Evolutionary conservation across 148 eudicot genomes (phyloP), one percentile per base, ranked within the genome.

Genomic region (Polygonum maritimum): DNA sequence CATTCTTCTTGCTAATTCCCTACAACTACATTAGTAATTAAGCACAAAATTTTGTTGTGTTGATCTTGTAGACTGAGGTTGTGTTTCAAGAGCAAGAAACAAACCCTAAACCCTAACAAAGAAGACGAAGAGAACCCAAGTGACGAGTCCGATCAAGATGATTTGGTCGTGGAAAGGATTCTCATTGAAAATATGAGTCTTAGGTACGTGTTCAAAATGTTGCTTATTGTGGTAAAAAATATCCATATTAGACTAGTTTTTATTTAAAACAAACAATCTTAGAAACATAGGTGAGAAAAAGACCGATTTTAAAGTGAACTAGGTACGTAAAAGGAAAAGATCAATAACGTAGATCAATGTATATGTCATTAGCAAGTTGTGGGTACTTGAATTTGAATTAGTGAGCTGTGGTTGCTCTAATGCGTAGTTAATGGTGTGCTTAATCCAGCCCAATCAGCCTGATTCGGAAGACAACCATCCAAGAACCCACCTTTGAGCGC

Each of bases 401-500:
- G 31, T 26, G 31, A 26, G 31, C 19, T n/a, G 21, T 54, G 9
- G 4, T 54, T 2, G 16, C 5, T 5, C 2, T 55, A 2, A 55
- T 55, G 8, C 26, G 19, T 15, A 55, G 1, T 55, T 15, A 55
- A n/a, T 55, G 62, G 62, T 55, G 78, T 4, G 15, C 75, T 74
- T 79, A 7, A 62, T 45, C 72, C 86, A 91, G 91, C 80, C 73
- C 85, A 4, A 14, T 83, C 75, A 90, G 87, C 79, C 80, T 94
- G 75, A 40, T 86, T 51, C 82, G 86, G 69, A 84, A 89, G 84
- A 84, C 80, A 76, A 88, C 95, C 15, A 91, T 94, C 75, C 98
- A 94, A 88, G 98, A 94, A 81, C 98, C 98, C 19, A 94, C 98
- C 71, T 91, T 94, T 81, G 98, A 94, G 80, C 86, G 94, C 85